Conservation (phyloP, 768 basidiomycete genomes). For the Macrocybe gigantea region DNA sequence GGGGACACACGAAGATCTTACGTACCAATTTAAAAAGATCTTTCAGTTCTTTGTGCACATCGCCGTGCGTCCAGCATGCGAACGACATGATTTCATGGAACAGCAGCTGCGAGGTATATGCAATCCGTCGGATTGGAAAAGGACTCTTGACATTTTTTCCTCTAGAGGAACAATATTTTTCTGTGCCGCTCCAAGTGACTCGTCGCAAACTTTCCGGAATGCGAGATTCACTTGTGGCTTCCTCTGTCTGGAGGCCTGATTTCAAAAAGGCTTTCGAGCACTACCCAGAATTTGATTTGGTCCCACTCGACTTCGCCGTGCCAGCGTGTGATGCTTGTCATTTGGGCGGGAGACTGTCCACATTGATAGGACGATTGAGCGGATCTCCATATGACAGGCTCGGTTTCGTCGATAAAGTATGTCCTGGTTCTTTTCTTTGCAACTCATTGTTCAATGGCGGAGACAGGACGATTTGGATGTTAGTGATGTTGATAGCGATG, state of each 20-base stretch:
- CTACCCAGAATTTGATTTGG: slow-evolving; percentile 59
- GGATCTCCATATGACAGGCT: slow-evolving; percentile 67
- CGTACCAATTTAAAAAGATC: slow-evolving; percentile 80
- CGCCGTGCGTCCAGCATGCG: slow-evolving; percentile 49
- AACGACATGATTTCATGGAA: slow-evolving; percentile 53
- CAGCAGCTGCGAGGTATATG: slow-evolving; percentile 43
- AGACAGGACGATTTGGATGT: slow-evolving; percentile 11
- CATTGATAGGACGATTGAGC: slow-evolving; percentile 50
- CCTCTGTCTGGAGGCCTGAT: slow-evolving; percentile 75
- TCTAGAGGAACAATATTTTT: slow-evolving; percentile 64
- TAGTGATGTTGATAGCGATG: slow-evolving; percentile 14
- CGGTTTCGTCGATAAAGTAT: slow-evolving; percentile 48
- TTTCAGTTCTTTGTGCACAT: slow-evolving; percentile 86
- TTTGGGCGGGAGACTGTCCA: slow-evolving; percentile 65
- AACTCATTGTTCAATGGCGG: slow-evolving; percentile 3
- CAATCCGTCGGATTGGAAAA: background rate
- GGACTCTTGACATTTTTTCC: background rate
- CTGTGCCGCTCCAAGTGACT: slow-evolving; percentile 58
- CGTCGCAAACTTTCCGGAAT: slow-evolving; percentile 67
- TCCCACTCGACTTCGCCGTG: slow-evolving; percentile 45
- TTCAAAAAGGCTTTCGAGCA: slow-evolving; percentile 62
- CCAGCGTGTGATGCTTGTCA: slow-evolving; percentile 81
- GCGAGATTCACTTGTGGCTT: slow-evolving; percentile 71
- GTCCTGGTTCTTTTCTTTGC: slow-evolving; percentile 4
- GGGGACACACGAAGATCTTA: slow-evolving; percentile 68